Evolutionary conservation across 2,329 filamentous ascomycete genomes (phyloP).

Genomic region (Nigrospora oryzae): DNA sequence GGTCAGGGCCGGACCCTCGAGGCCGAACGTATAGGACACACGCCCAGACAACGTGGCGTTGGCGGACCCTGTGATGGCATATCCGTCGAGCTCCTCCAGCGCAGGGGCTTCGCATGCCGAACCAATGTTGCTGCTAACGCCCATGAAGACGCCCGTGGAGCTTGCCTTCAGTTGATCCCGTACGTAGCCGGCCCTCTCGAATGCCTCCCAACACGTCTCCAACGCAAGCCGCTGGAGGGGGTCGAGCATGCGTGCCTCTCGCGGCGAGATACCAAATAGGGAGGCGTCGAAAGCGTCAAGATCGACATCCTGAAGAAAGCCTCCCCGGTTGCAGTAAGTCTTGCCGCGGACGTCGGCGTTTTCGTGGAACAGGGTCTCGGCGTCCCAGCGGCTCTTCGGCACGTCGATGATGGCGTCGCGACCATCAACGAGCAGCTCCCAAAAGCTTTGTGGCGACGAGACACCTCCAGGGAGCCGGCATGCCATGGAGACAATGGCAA

Average conservation of each 20-base stretch:
- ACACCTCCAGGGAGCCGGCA: constrained; percentile 25
- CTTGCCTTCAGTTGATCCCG: constrained; percentile 13
- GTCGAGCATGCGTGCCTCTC: constrained; percentile 13
- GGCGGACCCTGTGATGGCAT: constrained; percentile 16
- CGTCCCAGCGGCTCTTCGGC: constrained; percentile 19
- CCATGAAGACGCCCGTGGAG: constrained; percentile 16
- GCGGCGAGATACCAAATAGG: constrained; percentile 17
- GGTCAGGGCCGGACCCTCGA: constrained; percentile 17
- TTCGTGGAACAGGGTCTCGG: constrained; percentile 5
- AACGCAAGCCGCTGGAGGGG: constrained; percentile 15
- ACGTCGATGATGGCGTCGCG: constrained; percentile 17
- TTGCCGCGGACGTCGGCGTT: constrained; percentile 28
- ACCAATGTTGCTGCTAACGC: constrained; percentile 14
- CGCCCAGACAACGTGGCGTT: constrained; percentile 14
- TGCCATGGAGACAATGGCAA: constrained; percentile 21
- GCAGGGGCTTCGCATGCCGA: no score
- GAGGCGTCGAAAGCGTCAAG: constrained; percentile 13
- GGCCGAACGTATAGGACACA: constrained; percentile 14
- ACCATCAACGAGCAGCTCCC: constrained; percentile 21
- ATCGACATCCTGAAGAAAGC: constrained; percentile 12
- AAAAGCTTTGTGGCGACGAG: constrained; percentile 20
- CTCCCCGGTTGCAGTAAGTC: constrained; percentile 11
- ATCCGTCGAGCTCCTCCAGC: constrained; percentile 13
- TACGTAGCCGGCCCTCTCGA: constrained; percentile 16
- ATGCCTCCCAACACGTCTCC: constrained; percentile 16